Evolutionary conservation across 139 green algal species (phyloP).

Genomic region (Chlamydomonas sp.): DNA sequence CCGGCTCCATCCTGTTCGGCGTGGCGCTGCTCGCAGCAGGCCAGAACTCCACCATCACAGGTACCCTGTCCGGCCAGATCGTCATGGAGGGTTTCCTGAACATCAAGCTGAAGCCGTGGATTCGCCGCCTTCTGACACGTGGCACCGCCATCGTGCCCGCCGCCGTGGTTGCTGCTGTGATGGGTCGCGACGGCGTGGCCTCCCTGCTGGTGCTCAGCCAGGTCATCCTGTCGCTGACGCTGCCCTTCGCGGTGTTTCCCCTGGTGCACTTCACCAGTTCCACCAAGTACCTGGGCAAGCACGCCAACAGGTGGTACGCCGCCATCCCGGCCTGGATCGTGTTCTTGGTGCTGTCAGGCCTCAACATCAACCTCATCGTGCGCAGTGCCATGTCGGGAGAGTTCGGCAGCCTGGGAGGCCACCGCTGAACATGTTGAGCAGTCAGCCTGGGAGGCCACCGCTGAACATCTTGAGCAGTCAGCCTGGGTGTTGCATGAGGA

Average conservation of each 20-base stretch:
- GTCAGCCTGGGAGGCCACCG: too few species aligned
- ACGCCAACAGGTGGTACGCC: slow-evolving; percentile 50
- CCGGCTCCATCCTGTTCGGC: slow-evolving; percentile 61
- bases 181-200: slow-evolving; percentile 57
- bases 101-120: slow-evolving; percentile 56
- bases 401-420: not conserved
- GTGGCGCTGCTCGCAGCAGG: slow-evolving; percentile 57
- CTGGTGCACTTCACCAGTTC: slow-evolving; percentile 75
- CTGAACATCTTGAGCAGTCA: too few species aligned
- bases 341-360: slow-evolving; percentile 59
- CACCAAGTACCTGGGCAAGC: slow-evolving; percentile 48
- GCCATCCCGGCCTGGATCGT: slow-evolving; percentile 37
- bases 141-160: slow-evolving; percentile 63
- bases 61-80: slow-evolving; percentile 57
- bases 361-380: slow-evolving; percentile 65
- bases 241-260: slow-evolving; percentile 70
- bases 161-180: slow-evolving; percentile 62
- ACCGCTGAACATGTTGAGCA: too few species aligned
- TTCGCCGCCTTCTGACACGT: slow-evolving; percentile 60
- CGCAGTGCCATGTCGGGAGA: not conserved
- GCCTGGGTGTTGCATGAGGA: too few species aligned
- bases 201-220: slow-evolving; percentile 63
- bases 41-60: slow-evolving; percentile 70
- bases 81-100: slow-evolving; percentile 75
- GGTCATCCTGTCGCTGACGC: slow-evolving; percentile 73